Percentiles rank a stretch among this genome's conserved stretches.
Evolutionary conservation across 805 yeast genomes (phyloP).

Genomic region (Saturnispora gosingensis): DNA sequence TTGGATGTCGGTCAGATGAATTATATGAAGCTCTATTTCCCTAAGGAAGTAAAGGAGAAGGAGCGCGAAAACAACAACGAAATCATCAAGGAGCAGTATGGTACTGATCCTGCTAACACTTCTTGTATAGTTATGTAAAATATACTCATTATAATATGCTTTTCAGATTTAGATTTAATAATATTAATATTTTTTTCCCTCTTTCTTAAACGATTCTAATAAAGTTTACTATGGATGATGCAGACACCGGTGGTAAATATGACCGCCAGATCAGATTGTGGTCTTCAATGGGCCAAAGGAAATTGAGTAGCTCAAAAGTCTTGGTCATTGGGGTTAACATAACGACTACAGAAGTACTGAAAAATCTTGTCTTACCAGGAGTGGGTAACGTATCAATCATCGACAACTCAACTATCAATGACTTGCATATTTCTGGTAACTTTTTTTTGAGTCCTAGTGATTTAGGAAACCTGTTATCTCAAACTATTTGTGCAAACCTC

Average conservation of each 20-base stretch:
- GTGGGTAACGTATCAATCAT: conserved; percentile 53
- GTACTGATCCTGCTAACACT: conserved; percentile 19
- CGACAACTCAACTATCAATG: conserved; percentile 34
- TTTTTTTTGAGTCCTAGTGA: conserved; percentile 48
- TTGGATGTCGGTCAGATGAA: conserved; percentile 46
- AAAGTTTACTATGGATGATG: conserved; percentile 21
- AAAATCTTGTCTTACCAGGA: conserved; percentile 72
- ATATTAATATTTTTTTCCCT: not conserved
- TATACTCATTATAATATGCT: not conserved
- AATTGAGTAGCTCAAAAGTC: conserved; percentile 47
- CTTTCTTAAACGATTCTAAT: not conserved
- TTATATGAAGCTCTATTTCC: conserved; percentile 52
- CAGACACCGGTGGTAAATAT: conserved; percentile 42
- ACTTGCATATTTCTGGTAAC: conserved; percentile 42
- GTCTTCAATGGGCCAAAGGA: conserved; percentile 68
- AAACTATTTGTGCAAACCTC: conserved; percentile 32
- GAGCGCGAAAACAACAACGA: conserved; percentile 45
- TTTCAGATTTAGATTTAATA: not conserved
- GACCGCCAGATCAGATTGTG: conserved; percentile 86
- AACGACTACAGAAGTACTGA: conserved; percentile 58
- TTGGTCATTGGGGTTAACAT: conserved; percentile 51
- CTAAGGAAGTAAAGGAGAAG: conserved; percentile 56
- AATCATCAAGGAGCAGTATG: conserved; percentile 34
- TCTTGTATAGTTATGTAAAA: conserved; percentile 22
- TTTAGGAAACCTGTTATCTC: conserved; percentile 34